These are phyloP conservation scores for Podospora didyma DNA, from an alignment of 495 filamentous ascomycete species.

Conservation along the genomic window DNA sequence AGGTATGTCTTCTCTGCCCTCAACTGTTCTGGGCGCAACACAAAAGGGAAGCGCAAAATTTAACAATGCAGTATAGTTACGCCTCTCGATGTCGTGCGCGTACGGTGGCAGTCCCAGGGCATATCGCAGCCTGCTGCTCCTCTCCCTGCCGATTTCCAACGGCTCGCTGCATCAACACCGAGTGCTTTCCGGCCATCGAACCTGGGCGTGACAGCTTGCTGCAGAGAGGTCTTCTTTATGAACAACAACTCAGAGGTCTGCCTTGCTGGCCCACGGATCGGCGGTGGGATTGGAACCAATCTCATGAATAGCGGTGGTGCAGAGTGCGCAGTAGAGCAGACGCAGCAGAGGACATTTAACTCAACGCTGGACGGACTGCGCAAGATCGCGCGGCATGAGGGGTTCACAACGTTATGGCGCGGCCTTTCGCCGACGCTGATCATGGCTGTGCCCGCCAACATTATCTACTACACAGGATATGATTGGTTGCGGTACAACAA, in stretches of 20 bases:
- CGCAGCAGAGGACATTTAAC: constrained; percentile 74
- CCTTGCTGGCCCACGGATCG: constrained; percentile 49
- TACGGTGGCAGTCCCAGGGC: constrained; percentile 83
- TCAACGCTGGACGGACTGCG: constrained; percentile 88
- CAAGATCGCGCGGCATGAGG: constrained; percentile 97
- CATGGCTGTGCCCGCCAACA: constrained; percentile 93
- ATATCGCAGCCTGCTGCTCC: constrained; percentile 37
- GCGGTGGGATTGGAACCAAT: constrained; percentile 17
- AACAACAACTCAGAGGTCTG: constrained; percentile 82
- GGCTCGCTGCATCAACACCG: constrained; percentile 40
- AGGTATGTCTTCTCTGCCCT: constrained; percentile 50
- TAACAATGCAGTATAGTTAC: constrained; percentile 57
- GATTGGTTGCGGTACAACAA: constrained; percentile 79
- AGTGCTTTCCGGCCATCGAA: constrained; percentile 64
- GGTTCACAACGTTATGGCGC: constrained; percentile 81
- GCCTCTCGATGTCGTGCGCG: constrained; percentile 92
- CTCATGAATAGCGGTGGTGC: constrained; percentile 22
- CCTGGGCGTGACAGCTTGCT: constrained; percentile 91
- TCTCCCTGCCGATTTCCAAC: constrained; percentile 33
- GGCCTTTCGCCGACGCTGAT: constrained; percentile 86
- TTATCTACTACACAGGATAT: constrained; percentile 99
- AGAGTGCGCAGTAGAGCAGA: constrained; percentile 88
- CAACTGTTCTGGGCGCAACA: neutral
- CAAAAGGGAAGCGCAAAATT: neutral
- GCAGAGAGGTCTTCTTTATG: constrained; percentile 94